Base-by-base conservation (phyloP, 257 asterid genomes). In the Mentha longifolia region DNA sequence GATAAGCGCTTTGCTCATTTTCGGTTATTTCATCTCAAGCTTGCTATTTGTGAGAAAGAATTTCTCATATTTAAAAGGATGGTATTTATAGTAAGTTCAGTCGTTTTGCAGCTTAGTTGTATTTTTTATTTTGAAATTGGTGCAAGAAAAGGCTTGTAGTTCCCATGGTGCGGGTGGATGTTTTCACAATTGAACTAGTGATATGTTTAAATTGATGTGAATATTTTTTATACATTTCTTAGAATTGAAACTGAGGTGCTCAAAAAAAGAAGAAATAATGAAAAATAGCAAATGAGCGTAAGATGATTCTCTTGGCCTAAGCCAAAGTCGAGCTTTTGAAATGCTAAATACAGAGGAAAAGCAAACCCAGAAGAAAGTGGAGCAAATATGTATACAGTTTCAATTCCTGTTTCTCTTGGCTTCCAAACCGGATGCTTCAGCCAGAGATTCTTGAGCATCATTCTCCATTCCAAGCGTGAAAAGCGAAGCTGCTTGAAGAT, bases 401-500 rank as follows among this genome's bases (percentile, higher is more conserved):
- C 68, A 78, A 22, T 31, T 81, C 52, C 60, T 81, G 76, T 80
- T 86, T 78, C 70, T 80, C 81, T 80, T 88, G 63, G 87, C 91
- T 76, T 94, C 97, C 74, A 94, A 76, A 42, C 78, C 79, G 11
- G 97, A 81, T 45, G 97, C 99, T 72, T 91, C 97, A 74, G 76
- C 83, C 11, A 94, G 87, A 47, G 97, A 86, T 60, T 91, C 86
- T 69, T 91, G 97, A 0, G 92, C 99, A 49, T 94, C 99, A 17
- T 84, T 86, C 66, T 88, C 96, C 92, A 89, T 87, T 51, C 87
- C 88, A 60, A 94, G 81, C 17, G 86, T 79, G 65, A 85, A 91
- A 37, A 91, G 97, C 6, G 97, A 80, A 65, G 87, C 93, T 61
- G 97, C 96, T 85, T 88, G 97, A 45, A 94, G 92, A 74, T 91